Evolutionary conservation across 2,329 filamentous ascomycete species (phyloP).

Genomic region (Nemania sp.): DNA sequence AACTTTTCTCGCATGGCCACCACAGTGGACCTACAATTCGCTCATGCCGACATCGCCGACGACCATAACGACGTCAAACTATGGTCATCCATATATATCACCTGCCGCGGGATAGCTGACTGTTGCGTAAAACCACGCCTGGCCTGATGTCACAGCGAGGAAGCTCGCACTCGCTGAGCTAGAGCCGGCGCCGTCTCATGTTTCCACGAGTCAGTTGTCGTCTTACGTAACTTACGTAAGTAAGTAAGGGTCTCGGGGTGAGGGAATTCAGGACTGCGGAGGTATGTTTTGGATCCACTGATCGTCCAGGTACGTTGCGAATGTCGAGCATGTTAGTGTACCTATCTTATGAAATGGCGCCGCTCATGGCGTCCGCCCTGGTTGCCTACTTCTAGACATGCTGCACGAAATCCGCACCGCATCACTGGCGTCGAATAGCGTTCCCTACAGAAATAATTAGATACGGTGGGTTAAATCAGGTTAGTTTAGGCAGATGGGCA

Average conservation of each 20-base stretch:
- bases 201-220: conserved; percentile 22
- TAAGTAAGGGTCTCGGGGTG: neutral
- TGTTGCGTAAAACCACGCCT: neutral
- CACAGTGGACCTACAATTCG: neutral
- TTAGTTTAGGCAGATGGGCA: neutral
- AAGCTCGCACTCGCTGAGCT: neutral
- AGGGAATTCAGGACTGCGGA: neutral
- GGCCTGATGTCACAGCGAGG: conserved; percentile 2
- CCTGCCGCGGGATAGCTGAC: neutral
- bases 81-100: neutral
- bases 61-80: neutral
- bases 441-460: neutral
- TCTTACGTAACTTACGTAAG: conserved; percentile 8
- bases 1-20: neutral
- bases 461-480: too few species aligned
- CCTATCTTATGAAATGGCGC: conserved; percentile 4
- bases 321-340: too few species aligned
- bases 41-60: neutral
- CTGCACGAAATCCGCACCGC: conserved; percentile 26
- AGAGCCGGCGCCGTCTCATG: conserved; percentile 6
- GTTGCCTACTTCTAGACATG: conserved; percentile 17
- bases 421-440: conserved; percentile 26
- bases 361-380: conserved; percentile 20
- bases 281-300: conserved; percentile 3
- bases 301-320: conserved; percentile 19